A percentile compares a stretch with the other conserved stretches of the same genome.
phyloP scores from a whole-genome alignment of 2,329 filamentous ascomycete genomes.

The Penicillium brasilianum region DNA sequence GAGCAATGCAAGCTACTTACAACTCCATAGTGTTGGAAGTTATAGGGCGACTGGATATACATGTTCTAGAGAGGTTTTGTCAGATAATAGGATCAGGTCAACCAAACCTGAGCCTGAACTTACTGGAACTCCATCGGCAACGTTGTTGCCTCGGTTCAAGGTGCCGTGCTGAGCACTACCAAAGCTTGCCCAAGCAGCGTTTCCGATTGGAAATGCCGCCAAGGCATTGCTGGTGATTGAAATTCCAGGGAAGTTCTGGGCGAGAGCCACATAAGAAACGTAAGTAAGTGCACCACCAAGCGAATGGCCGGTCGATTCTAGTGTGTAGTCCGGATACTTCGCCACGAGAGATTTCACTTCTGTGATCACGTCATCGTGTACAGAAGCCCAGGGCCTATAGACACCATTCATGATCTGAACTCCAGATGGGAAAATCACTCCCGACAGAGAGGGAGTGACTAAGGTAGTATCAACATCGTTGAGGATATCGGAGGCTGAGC shows the following conservation, averaged over 20 bases:
- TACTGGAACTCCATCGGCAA: slow-evolving; percentile 36
- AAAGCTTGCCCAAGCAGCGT: slow-evolving; percentile 33
- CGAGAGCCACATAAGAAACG: slow-evolving; percentile 38
- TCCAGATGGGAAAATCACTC: slow-evolving; percentile 35
- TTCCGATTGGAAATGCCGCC: slow-evolving; percentile 42
- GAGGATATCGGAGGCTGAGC: slow-evolving; percentile 26
- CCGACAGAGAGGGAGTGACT: slow-evolving; percentile 33
- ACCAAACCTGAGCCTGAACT: slow-evolving; percentile 1
- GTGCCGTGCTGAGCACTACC: slow-evolving; percentile 31
- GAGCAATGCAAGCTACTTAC: slow-evolving; percentile 17
- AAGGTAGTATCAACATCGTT: slow-evolving; percentile 36
- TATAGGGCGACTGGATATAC: slow-evolving; percentile 30
- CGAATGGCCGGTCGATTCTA: slow-evolving; percentile 40
- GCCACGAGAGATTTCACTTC: slow-evolving; percentile 35
- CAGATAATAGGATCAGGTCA: neutral
- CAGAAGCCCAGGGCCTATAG: slow-evolving; percentile 34
- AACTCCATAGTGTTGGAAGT: slow-evolving; percentile 35
- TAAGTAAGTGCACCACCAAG: slow-evolving; percentile 40
- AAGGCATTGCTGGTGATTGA: slow-evolving; percentile 38
- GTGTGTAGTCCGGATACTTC: slow-evolving; percentile 35
- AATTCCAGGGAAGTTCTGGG: slow-evolving; percentile 38
- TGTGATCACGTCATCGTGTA: slow-evolving; percentile 36
- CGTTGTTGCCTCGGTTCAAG: slow-evolving; percentile 36
- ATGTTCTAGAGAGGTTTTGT: slow-evolving; percentile 27
- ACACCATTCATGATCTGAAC: slow-evolving; percentile 38